Evolutionary conservation across 345 rosid species (phyloP), one percentile per base, ranked within the genome.

Genomic region (Euphorbia pulcherrima): DNA sequence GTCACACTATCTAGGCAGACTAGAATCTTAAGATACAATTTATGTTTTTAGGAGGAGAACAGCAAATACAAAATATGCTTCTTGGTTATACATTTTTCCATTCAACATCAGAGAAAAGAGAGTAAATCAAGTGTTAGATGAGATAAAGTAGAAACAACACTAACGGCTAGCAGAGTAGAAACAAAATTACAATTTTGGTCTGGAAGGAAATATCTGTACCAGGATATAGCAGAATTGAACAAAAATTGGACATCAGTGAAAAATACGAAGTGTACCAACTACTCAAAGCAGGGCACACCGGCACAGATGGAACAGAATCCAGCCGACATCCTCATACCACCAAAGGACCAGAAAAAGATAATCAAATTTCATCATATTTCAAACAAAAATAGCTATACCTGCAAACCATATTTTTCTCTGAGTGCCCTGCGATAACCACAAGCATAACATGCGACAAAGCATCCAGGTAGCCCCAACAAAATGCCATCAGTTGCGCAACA

Each of bases 401-500:
- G 84, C 72, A 93, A 72, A 63, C 84, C 81, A 72, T 87, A 90
- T 73, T 83, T 90, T 54, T 80, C 79, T 62, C 98, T 83, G 50
- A 92, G 78, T 0, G 86, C 74, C 74, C 79, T 82, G 39, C 95
- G 90, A 78, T 90, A 90, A 67, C 92, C 86, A 66, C 92, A 88
- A 73, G 95, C 92, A 81, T 92, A 92, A 74, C 90, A 88, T 30
- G 92, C 67, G 46, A 87, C 82, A 71, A 92, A 87, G 76, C 95
- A 90, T 73, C 97, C 97, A n/a, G 98, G 97, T 44, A 88, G 67
- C 33, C 92, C 86, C 83, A 92, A 76, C 75, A 81, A 79, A 48
- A 90, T 17, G 62, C 95, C 98, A 67, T 83, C 89, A 54, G 90
- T 82, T 60, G 86, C 69, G 74, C 85, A 79, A 74, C 97, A 93